phyloP scores from a whole-genome alignment of 306 rosid genomes.

The Lithocarpus polystachyus region DNA sequence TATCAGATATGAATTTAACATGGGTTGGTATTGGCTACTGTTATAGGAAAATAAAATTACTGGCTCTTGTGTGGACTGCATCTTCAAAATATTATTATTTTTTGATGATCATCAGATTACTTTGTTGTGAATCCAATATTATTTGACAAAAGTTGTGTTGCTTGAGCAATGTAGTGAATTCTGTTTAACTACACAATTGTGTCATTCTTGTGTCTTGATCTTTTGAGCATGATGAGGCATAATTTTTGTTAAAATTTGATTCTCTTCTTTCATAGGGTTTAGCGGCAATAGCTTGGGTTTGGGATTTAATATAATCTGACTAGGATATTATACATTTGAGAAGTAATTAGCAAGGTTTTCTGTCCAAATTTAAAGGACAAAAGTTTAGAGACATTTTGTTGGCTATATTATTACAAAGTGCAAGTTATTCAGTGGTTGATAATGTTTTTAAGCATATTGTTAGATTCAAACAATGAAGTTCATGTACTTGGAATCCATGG shows the following conservation, averaged over 20 bases:
- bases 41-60: neutral
- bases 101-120: neutral
- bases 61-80: neutral
- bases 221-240: neutral
- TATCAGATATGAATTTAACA: neutral
- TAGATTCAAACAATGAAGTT: neutral
- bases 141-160: neutral
- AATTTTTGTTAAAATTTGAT: neutral
- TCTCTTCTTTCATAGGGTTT: neutral
- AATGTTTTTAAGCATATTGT: neutral
- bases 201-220: neutral
- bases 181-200: neutral
- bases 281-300: neutral
- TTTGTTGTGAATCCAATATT: neutral
- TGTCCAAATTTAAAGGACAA: neutral
- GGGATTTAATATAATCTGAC: neutral
- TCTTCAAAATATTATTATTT: neutral
- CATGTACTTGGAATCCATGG: neutral
- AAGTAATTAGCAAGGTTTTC: no score
- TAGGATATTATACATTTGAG: neutral
- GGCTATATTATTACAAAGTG: neutral
- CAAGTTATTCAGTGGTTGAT: neutral
- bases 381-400: neutral
- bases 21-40: neutral
- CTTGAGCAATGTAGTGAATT: neutral